Conservation (phyloP, 2,329 filamentous ascomycete species). For the Keithomyces neogunnii region DNA sequence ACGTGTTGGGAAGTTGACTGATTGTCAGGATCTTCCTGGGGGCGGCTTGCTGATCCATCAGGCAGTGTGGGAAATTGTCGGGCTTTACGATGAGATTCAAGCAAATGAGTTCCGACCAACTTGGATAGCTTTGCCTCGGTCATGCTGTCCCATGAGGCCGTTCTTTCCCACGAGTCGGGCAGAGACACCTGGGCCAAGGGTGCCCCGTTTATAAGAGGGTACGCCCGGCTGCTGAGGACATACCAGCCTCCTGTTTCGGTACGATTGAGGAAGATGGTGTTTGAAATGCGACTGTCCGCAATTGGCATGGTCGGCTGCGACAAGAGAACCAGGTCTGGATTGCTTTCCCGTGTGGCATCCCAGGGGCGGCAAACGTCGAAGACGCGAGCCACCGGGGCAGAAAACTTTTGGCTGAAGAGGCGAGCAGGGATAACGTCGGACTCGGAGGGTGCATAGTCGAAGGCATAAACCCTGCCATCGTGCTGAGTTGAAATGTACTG, state of each 20-base stretch:
- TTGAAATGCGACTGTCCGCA: conserved; percentile 38
- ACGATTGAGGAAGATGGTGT: conserved; percentile 76
- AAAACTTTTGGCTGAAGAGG: conserved; percentile 60
- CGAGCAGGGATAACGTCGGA: conserved; percentile 32
- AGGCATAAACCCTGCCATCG: conserved; percentile 75
- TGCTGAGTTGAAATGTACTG: conserved; percentile 83
- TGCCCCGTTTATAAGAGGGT: conserved; percentile 74
- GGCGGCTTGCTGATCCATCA: conserved; percentile 19
- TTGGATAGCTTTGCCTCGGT: conserved; percentile 43
- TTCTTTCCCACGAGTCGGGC: conserved; percentile 39
- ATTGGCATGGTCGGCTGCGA: conserved; percentile 70
- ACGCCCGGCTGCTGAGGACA: conserved; percentile 77
- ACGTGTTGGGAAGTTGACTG: conserved; percentile 22
- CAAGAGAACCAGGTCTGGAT: conserved; percentile 72
- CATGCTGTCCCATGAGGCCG: conserved; percentile 29
- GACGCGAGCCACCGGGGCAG: conserved; percentile 74
- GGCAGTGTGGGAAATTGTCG: conserved; percentile 30
- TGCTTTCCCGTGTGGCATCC: conserved; percentile 50
- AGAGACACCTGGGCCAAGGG: conserved; percentile 37
- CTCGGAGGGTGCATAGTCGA: conserved; percentile 55
- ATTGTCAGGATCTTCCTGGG: conserved; percentile 23
- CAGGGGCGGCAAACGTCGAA: conserved; percentile 79
- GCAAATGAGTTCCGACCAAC: conserved; percentile 63
- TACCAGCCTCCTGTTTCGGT: conserved; percentile 88
- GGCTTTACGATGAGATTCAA: conserved; percentile 33